These are phyloP conservation scores for Eucalyptus virginea DNA, from an alignment of 345 rosid genomes.

Conservation along the genomic window DNA sequence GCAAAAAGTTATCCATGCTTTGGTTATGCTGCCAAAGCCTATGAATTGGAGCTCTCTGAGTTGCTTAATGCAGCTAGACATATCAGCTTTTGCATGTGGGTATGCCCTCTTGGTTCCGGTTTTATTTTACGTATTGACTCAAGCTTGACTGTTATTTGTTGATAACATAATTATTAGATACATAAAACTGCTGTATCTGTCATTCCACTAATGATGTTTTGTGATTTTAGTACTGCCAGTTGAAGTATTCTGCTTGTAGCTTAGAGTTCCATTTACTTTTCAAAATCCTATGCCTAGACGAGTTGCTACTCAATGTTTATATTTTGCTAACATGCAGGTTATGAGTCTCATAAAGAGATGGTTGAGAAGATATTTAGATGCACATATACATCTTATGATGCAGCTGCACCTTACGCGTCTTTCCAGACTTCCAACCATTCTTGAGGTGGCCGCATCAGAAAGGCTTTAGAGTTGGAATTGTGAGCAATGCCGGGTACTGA, in stretches of 20 bases:
- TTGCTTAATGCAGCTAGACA: not conserved
- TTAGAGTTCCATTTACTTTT: not conserved
- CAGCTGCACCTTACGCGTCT: constrained; percentile 76
- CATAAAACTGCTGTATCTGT: not conserved
- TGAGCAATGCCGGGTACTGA: constrained; percentile 78
- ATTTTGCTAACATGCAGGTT: constrained; percentile 54
- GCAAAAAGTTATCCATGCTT: constrained; percentile 78
- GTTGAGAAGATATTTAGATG: constrained; percentile 72
- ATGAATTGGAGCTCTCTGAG: not conserved
- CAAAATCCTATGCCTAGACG: not conserved
- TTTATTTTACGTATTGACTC: not conserved
- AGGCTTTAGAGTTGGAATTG: constrained; percentile 59
- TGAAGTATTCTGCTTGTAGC: not conserved
- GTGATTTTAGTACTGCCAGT: not conserved
- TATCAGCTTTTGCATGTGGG: not conserved
- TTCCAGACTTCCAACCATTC: constrained; percentile 71
- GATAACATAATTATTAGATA: not conserved
- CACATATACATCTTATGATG: constrained; percentile 75
- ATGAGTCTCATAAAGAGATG: constrained; percentile 82
- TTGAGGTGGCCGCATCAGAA: constrained; percentile 59
- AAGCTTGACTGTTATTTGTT: not conserved
- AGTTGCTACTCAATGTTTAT: not conserved
- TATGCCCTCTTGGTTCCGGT: not conserved
- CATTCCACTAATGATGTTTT: not conserved
- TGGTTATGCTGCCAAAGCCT: constrained; percentile 45